Evolutionary conservation across 768 basidiomycete species (phyloP), one percentile per base, ranked within the genome.

Genomic region (Suillus variegatus): DNA sequence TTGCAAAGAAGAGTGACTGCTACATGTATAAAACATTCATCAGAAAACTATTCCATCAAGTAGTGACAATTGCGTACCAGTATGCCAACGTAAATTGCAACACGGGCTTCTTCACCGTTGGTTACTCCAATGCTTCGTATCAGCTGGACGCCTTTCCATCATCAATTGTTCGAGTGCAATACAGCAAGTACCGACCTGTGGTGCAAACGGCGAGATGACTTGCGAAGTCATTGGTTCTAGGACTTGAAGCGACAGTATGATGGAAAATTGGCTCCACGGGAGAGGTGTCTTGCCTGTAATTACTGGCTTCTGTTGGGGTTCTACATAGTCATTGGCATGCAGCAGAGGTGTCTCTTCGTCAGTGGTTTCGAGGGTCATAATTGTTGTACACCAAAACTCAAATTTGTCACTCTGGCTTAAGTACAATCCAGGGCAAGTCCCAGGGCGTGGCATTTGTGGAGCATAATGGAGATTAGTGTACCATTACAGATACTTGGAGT

Each of bases 161-260:
- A 40, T n/a, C 32, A 13, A 22, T 25, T 5, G 22, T 22, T 40
- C 16, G 14, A 22, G 35, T 61, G 65, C 35, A 65, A 65, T 43
- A 57, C 60, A 41, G 62, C 38, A 54, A 28, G 36, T 14, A 62
- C 81, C 58, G 65, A 87, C 88, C 77, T 90, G 85, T 5, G 87
- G 87, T 44, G 86, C 82, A 71, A 90, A 91, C 0, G 90, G 90
- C 64, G 84, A 87, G 65, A 91, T 90, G 65, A 91, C 88, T 68
- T 89, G 83, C 20, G 84, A 85, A 12, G 89, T 89, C 68, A 92
- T 75, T 5, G 90, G 89, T 74, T 92, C 90, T 61, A 88, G 84
- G 61, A 90, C 82, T 75, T 90, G 89, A 38, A 92, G 80, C 68
- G 89, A 80, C 65, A 92, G 75, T 3, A 90, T 79, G 62, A 91